Evolutionary conservation across 2,329 filamentous ascomycete genomes (phyloP), one percentile per base, ranked within the genome.

Genomic region (Emergomyces orientalis): DNA sequence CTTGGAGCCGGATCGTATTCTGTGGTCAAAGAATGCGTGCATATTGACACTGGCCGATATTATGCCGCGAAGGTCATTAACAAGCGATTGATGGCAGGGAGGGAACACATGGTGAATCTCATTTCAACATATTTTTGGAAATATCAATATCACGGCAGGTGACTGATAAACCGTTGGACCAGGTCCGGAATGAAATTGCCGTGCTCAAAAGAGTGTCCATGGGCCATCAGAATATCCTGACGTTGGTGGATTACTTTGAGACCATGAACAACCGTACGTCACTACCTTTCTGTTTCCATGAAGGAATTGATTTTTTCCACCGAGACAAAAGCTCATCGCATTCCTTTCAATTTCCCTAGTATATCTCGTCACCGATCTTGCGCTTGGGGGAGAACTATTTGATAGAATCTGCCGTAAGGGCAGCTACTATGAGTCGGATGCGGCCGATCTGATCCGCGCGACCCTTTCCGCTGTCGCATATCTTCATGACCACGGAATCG

Each of bases 1-100:
- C 81, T 99, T 62, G 94, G 94, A 66, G 92, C 94, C 41, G 94
- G 94, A 67, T 97, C 92, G 63, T 99, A 99, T 79, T 97, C 92
- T 45, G 94, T 97, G 59, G 94, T 99, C 66, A 97, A 97, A 77
- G 94, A 99, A 79, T 99, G 94, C 74, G 92, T 97, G 34, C 94
- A 99, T 75, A 97, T 97, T 72, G 93, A 97, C 70, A 97, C 94
- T 0, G 93, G 93, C 55, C 87, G 92, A 68, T 97, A 97, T 78
- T 99, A 97, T 86, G 94, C 94, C 34, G 93, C 94, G 65, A 99
- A 99, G 77, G 94, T 99, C 66, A 99, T 99, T 78, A 99, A 99
- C 80, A 99, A 99, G 83, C 84, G 93, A 63, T 81, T 99, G 68
- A 99, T 99, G 94, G 90, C 91, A 7, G 94, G 94, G 41, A 85